Conservation (phyloP, 1,284 basidiomycete species). For the Cryptococcus hybrid region DNA sequence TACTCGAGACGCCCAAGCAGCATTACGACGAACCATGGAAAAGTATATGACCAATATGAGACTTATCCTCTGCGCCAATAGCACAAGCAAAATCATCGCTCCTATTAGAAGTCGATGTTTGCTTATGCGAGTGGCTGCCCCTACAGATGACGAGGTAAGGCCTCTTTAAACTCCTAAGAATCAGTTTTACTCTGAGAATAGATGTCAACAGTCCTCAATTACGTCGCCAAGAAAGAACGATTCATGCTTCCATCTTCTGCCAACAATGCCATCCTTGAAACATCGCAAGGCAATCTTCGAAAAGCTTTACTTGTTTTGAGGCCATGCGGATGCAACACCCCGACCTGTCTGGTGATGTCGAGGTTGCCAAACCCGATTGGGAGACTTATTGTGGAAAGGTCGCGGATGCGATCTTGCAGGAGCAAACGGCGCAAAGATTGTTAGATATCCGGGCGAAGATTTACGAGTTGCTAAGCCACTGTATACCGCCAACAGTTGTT, state of each 20-base stretch:
- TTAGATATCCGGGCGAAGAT: constrained; percentile 90
- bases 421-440: constrained; percentile 86
- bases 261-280: constrained; percentile 68
- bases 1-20: constrained; percentile 94
- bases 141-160: constrained; percentile 69
- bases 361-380: constrained; percentile 96
- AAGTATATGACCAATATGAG: constrained; percentile 99
- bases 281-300: constrained; percentile 86
- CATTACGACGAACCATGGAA: constrained; percentile 96
- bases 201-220: constrained; percentile 76
- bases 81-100: constrained; percentile 93
- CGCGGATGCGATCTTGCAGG: constrained; percentile 87
- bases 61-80: constrained; percentile 96
- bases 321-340: constrained; percentile 94
- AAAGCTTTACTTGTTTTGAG: constrained; percentile 94
- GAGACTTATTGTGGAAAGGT: constrained; percentile 95
- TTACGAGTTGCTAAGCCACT: constrained; percentile 95
- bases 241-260: constrained; percentile 78
- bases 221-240: constrained; percentile 78
- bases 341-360: constrained; percentile 66
- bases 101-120: constrained; percentile 96
- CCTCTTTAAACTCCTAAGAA: neutral
- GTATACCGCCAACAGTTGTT: constrained; percentile 92
- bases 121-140: constrained; percentile 89
- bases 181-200: constrained; percentile 35